These are phyloP conservation scores for Physcomitrium patens DNA, from an alignment of 225 moss, liverwort and hornwort species.

Conservation along the genomic window DNA sequence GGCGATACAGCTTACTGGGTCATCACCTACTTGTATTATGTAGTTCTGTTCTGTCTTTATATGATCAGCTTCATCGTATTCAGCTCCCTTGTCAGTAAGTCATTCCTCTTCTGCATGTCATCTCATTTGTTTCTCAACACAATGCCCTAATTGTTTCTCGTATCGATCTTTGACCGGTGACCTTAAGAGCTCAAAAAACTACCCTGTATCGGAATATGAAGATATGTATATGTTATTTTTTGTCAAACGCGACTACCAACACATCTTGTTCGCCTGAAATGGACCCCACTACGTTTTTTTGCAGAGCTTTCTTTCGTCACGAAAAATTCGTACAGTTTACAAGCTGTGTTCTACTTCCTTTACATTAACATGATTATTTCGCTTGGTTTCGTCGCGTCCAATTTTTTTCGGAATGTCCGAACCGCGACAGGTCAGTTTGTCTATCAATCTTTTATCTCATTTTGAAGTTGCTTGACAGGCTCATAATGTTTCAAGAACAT, in stretches of 20 bases:
- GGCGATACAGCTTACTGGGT: no score
- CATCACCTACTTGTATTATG: no score
- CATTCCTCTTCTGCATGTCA: no score
- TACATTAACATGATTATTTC: constrained; percentile 84
- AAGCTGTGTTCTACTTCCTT: constrained; percentile 78
- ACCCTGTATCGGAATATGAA: no score
- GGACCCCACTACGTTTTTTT: constrained; percentile 6
- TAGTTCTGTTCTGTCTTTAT: no score
- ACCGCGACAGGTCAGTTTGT: constrained; percentile 76
- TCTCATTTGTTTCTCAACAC: no score
- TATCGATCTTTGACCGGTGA: no score
- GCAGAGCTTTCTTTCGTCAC: constrained; percentile 77
- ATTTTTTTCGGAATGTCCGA: constrained; percentile 55
- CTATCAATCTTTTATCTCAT: neutral
- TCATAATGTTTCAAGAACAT: neutral
- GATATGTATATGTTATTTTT: no score
- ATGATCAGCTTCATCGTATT: no score
- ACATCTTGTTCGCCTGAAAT: neutral
- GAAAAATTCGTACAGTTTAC: constrained; percentile 65
- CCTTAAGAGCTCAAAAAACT: no score
- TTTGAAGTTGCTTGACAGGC: neutral
- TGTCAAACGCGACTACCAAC: neutral
- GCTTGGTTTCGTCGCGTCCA: constrained; percentile 63
- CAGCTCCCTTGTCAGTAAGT: no score
- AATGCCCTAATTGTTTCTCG: no score